Percentiles rank a stretch among this genome's conserved stretches.
Evolutionary conservation across 2,329 filamentous ascomycete species (phyloP).

Genomic region (Harringtonia lauricola): DNA sequence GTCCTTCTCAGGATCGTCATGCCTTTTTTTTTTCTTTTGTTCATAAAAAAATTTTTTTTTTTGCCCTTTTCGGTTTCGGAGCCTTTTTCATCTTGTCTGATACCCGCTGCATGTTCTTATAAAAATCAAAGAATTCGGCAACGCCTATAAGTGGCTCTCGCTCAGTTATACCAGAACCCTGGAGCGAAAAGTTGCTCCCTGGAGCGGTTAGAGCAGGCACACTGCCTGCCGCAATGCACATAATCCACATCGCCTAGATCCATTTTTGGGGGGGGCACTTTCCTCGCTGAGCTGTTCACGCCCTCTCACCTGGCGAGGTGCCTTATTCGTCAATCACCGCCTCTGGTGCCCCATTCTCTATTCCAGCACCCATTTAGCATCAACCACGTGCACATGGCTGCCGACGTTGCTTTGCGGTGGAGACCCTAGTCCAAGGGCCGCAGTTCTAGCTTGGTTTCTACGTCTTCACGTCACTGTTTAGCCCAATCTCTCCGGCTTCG

Average conservation of each 20-base stretch:
- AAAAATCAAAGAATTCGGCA: not conserved
- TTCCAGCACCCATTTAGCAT: conserved; percentile 18
- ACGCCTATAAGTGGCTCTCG: too few relatives aligned
- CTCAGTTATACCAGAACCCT: too few relatives aligned
- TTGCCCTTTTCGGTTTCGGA: not conserved
- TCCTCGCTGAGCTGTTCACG: too few relatives aligned
- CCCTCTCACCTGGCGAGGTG: too few relatives aligned
- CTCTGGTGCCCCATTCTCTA: not conserved
- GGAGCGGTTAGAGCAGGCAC: too few relatives aligned
- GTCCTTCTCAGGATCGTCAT: too few relatives aligned
- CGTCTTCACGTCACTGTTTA: not conserved
- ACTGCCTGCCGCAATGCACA: too few relatives aligned
- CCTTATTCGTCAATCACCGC: not conserved
- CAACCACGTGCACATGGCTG: conserved; percentile 20
- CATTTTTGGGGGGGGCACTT: too few relatives aligned
- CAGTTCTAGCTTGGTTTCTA: conserved; percentile 13
- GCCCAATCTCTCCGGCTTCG: conserved; percentile 9
- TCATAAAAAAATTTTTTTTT: too few relatives aligned
- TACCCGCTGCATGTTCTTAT: conserved; percentile 7
- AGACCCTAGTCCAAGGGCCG: conserved; percentile 14
- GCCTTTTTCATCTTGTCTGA: not conserved
- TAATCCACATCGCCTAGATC: too few relatives aligned
- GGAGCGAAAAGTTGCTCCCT: too few relatives aligned
- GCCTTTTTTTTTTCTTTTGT: too few relatives aligned
- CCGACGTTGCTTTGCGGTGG: conserved; percentile 17